Evolutionary conservation across 306 rosid genomes (phyloP).

Genomic region (Benincasa hispida): DNA sequence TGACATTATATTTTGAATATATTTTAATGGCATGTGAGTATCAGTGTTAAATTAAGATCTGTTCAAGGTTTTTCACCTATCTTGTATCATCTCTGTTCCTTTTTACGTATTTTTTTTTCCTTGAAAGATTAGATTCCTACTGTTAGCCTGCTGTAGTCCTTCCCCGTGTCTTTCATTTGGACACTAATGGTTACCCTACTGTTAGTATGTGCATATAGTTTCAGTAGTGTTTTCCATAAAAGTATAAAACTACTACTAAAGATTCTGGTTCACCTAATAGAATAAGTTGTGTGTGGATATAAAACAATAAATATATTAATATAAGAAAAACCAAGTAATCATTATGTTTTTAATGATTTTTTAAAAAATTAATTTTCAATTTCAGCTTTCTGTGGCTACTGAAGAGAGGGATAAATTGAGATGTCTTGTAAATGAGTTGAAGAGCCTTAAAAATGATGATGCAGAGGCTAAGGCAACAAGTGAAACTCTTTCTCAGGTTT

Average conservation of each 20-base stretch:
- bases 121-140: not conserved
- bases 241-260: not conserved
- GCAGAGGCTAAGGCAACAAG: constrained; percentile 29
- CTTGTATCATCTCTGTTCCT: not conserved
- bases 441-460: constrained; percentile 29
- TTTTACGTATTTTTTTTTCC: not conserved
- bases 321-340: not conserved
- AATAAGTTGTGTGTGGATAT: not conserved
- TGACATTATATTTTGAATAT: not conserved
- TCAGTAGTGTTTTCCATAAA: not conserved
- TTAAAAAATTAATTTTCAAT: constrained; percentile 11
- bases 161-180: not conserved
- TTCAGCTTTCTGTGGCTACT: constrained; percentile 67
- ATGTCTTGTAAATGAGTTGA: constrained; percentile 31
- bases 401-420: constrained; percentile 69
- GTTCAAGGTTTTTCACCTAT: not conserved
- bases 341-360: not conserved
- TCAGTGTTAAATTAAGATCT: not conserved
- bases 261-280: too few species aligned
- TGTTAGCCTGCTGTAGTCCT: not conserved
- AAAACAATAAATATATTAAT: not conserved
- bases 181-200: not conserved
- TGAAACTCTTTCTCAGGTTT: constrained; percentile 46
- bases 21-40: not conserved
- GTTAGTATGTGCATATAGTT: not conserved